Evolutionary conservation across 2,329 filamentous ascomycete genomes (phyloP).

Genomic region (Ciborinia camelliae): DNA sequence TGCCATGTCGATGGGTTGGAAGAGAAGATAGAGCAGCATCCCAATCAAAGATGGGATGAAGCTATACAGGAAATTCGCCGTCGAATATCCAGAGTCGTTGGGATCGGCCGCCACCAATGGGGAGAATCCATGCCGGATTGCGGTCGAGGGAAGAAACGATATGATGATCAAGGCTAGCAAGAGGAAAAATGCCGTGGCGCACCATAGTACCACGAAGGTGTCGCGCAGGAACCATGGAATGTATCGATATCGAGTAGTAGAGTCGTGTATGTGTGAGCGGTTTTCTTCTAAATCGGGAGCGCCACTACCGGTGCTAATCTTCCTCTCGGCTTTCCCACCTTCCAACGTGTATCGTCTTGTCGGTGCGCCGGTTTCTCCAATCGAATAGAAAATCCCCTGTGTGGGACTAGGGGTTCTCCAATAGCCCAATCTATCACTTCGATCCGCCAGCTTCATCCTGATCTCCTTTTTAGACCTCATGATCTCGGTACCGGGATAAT

Average conservation of each 20-base stretch:
- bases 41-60: constrained; percentile 69
- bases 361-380: constrained; percentile 61
- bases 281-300: constrained; percentile 32
- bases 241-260: constrained; percentile 58
- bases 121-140: constrained; percentile 66
- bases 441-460: constrained; percentile 50
- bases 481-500: constrained; percentile 68
- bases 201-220: constrained; percentile 62
- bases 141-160: constrained; percentile 69
- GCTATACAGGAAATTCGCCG: constrained; percentile 83
- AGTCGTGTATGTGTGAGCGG: constrained; percentile 26
- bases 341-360: constrained; percentile 50
- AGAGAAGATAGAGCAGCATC: constrained; percentile 62
- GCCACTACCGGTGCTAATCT: constrained; percentile 23
- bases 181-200: constrained; percentile 56
- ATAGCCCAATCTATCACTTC: constrained; percentile 75
- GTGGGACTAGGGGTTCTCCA: constrained; percentile 67
- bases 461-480: constrained; percentile 52
- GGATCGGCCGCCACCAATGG: constrained; percentile 64
- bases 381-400: constrained; percentile 70
- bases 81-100: constrained; percentile 65
- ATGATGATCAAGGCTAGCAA: constrained; percentile 70
- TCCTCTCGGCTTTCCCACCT: constrained; percentile 47
- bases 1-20: constrained; percentile 63
- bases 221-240: constrained; percentile 75